Evolutionary conservation across 2,329 filamentous ascomycete species (phyloP), one percentile per base, ranked within the genome.

Genomic region (Venturia carpophila): DNA sequence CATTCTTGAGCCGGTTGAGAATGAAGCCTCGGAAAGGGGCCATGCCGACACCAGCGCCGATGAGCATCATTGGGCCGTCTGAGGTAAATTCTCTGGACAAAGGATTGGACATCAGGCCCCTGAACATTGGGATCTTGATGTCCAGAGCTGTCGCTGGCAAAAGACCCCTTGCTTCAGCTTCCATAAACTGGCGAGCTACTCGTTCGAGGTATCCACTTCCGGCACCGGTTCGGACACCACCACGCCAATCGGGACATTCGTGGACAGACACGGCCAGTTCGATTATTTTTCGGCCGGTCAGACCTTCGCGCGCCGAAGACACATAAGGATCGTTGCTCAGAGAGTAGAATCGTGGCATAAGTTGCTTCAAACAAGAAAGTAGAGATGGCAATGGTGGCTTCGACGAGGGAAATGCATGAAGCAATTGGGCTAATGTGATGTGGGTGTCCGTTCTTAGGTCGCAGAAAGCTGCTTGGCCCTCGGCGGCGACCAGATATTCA

Each of bases 261-360:
- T 97, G 94, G 67, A 99, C 87, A 9, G 92, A 95, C 66, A 99
- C 94, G n/a, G 94, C 94, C 72, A 97, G 90, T 78, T 97, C 94
- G 71, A 99, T 87, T 67, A 97, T 79, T 39, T 92, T 89, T 68
- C 90, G 89, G 69, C 84, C 83, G 68, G 88, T 84, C 47, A 85
- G 84, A 68, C 89, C 88, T 68, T 86, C 84, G 27, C 87, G 83
- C 68, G 84, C 83, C 67, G 84, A 89, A 2, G 86, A 88, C 69
- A 95, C 86, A 68, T 94, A 90, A 0, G 94, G 94, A 72, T 99
- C 94, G 75, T 96, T 97, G 64, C 92, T 97, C 17, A 99, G 86
- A 4, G 93, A 97, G 79, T 99, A 99, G 80, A 99, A 99, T 67
- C 94, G 90, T 2, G 94, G 94, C 93, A 97, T 97, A 63, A 97